Evolutionary conservation across 495 filamentous ascomycete species (phyloP), one percentile per base, ranked within the genome.

Genomic region (Delitschia confertaspora): DNA sequence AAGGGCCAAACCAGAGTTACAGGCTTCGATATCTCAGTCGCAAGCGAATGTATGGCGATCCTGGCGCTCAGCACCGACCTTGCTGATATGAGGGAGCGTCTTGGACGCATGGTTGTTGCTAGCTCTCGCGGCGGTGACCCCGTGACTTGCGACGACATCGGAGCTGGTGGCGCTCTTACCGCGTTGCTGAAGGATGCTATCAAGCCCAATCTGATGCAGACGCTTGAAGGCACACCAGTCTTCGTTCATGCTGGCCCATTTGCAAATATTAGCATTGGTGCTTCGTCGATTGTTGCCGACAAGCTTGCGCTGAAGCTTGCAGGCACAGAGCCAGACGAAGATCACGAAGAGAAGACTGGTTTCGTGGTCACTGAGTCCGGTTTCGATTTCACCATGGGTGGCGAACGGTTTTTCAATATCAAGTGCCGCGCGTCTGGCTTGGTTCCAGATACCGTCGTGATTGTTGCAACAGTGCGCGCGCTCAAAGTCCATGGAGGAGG

Each of bases 341-440:
- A 91, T 53, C 77, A 87, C 55, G 69, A 80, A 21, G 69, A 78
- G 55, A 93, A 93, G 70, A 75, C 82, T 10, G 91, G 91, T 6
- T 95, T 91, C 44, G 88, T 94, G n/a, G 80, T 98, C 37, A 98
- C 91, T 7, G 91, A 98, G 65, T 89, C 91, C 33, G 91, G 91
- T 6, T 98, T 98, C 63, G 91, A 98, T 63, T 98, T 98, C 67
- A 95, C 91, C 37, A 98, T 98, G 91, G 91, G 91, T 46, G 91
- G 91, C 38, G 91, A 98, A 73, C 82, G 91, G 21, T 98, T 98
- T 74, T 95, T 98, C 79, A 95, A 98, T 68, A 96, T 98, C 69
- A 98, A 98, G 74, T 96, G 91, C 69, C 81, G 91, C 33, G 86
- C 86, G 22, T 94, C 87, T 11, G 91, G 91, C 14, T 74, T 98